Evolutionary conservation across 805 yeast species (phyloP).

Genomic region (Zygoascus tannicola): DNA sequence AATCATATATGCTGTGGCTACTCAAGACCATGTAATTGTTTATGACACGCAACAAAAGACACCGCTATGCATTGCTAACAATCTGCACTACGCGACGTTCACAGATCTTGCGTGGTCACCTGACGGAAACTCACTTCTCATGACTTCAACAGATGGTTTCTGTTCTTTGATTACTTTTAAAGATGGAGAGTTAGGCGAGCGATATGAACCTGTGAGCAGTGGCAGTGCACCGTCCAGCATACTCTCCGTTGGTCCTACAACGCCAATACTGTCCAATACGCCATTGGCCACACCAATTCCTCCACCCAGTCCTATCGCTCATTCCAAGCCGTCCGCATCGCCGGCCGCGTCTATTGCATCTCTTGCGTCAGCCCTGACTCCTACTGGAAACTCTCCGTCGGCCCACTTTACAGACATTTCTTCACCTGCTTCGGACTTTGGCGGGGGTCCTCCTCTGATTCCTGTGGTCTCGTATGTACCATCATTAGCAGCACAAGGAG

Average conservation of each 20-base stretch:
- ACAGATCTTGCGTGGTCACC: conserved; percentile 82
- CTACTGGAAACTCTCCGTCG: conserved; percentile 6
- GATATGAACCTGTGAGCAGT: conserved; percentile 3
- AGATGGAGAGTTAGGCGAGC: conserved; percentile 45
- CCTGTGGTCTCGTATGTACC: conserved; percentile 17
- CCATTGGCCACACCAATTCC: not conserved
- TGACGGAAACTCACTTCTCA: conserved; percentile 61
- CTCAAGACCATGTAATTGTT: conserved; percentile 71
- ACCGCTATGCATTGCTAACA: conserved; percentile 68
- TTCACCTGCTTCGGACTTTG: not conserved
- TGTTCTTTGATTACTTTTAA: conserved; percentile 60
- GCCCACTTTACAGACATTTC: not conserved
- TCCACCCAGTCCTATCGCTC: not conserved
- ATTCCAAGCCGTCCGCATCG: not conserved
- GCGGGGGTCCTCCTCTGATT: conserved; percentile 8
- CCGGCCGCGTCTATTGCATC: conserved; percentile 2
- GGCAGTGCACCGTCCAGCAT: not conserved
- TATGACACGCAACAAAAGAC: conserved; percentile 66
- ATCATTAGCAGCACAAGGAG: conserved; percentile 11
- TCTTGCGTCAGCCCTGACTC: conserved; percentile 2
- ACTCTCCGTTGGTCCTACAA: not conserved
- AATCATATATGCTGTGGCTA: conserved; percentile 86
- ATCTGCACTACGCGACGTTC: conserved; percentile 78
- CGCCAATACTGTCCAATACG: not conserved
- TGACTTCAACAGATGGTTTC: conserved; percentile 89